Conservation (phyloP, 139 green algal species). For the Zygnema cylindricum region DNA sequence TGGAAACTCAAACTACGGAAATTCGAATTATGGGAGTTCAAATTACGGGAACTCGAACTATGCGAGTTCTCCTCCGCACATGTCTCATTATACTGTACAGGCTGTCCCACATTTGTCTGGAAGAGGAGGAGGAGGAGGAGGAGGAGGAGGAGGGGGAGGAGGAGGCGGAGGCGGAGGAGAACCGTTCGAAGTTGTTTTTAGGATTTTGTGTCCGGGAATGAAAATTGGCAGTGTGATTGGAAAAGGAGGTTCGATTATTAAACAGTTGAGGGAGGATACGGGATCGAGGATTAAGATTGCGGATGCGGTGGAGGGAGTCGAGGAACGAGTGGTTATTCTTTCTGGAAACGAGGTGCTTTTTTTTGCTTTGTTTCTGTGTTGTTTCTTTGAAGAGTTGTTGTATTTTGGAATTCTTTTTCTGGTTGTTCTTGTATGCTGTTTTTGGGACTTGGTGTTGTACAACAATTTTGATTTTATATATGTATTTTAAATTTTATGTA, state of each 20-base stretch:
- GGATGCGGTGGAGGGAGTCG: slow-evolving; percentile 26
- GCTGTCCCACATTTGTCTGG: neutral
- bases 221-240: slow-evolving; percentile 59
- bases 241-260: slow-evolving; percentile 60
- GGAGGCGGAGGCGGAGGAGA: neutral
- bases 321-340: slow-evolving; percentile 59
- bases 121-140: neutral
- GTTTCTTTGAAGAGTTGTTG: neutral
- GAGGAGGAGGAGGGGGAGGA: neutral
- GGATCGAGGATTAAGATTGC: slow-evolving; percentile 63
- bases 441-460: neutral
- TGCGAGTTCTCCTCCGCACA: neutral
- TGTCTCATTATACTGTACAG: neutral
- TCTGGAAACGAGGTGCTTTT: slow-evolving; percentile 40
- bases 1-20: too few species aligned
- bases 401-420: neutral
- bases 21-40: too few species aligned
- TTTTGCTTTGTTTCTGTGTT: neutral
- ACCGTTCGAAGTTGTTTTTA: slow-evolving; percentile 43
- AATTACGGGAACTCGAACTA: too few species aligned
- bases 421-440: neutral
- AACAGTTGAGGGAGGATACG: slow-evolving; percentile 62
- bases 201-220: slow-evolving; percentile 33
- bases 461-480: too few species aligned
- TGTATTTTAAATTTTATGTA: too few species aligned